phyloP scores from a whole-genome alignment of 2,329 filamentous ascomycete genomes.

The Aspergillus uvarum region DNA sequence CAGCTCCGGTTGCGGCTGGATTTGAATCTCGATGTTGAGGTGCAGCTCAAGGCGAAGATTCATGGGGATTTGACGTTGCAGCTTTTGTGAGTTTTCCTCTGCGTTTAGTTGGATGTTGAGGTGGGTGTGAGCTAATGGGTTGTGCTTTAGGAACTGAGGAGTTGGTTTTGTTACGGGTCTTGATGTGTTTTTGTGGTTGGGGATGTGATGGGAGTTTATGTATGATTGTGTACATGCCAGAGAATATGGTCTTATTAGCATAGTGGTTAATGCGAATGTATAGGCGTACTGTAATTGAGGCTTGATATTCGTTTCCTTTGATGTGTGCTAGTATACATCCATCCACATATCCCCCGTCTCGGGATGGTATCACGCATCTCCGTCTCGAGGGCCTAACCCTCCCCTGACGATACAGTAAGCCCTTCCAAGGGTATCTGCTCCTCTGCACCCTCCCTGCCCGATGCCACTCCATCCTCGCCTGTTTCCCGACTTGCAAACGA shows the following conservation, averaged over 20 bases:
- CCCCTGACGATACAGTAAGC: neutral
- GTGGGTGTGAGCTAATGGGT: neutral
- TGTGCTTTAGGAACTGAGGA: neutral
- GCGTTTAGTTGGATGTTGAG: neutral
- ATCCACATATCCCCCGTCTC: too few relatives aligned
- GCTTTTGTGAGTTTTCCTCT: slow-evolving; percentile 61
- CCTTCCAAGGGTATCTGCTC: neutral
- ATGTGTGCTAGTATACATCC: too few relatives aligned
- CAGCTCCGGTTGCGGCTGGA: slow-evolving; percentile 69
- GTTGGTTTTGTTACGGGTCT: neutral
- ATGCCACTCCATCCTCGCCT: neutral
- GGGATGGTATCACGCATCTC: too few relatives aligned
- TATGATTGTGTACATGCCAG: too few relatives aligned
- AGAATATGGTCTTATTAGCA: too few relatives aligned
- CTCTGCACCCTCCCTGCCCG: neutral
- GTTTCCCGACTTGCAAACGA: neutral
- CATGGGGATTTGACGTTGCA: slow-evolving; percentile 76
- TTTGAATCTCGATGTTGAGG: slow-evolving; percentile 74
- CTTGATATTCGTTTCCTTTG: too few relatives aligned
- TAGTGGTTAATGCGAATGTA: too few relatives aligned
- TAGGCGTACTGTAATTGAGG: too few relatives aligned
- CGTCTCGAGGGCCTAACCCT: neutral
- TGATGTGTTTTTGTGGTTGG: too few relatives aligned
- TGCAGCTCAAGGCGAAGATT: slow-evolving; percentile 77
- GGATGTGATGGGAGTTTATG: too few relatives aligned